phyloP scores from a whole-genome alignment of 345 rosid genomes.

The Rhodamnia argentea region DNA sequence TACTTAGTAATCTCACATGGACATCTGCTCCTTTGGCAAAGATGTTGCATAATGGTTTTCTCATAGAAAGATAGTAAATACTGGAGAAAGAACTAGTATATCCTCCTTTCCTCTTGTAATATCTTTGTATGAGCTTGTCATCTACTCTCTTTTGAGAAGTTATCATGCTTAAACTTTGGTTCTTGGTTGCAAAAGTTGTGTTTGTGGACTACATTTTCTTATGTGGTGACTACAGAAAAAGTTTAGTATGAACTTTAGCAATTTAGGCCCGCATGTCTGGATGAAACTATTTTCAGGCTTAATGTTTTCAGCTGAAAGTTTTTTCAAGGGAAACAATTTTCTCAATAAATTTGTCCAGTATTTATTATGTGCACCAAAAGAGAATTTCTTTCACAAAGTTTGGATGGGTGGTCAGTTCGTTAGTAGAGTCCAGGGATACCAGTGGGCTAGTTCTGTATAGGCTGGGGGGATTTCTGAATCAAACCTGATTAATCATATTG shows the following conservation, averaged over 20 bases:
- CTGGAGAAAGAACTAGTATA: not conserved
- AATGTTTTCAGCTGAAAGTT: not conserved
- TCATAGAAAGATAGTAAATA: not conserved
- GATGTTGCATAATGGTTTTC: not conserved
- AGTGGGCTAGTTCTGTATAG: not conserved
- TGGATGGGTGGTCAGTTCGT: not conserved
- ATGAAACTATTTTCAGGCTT: not conserved
- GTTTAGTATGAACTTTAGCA: not conserved
- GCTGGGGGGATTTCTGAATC: not conserved
- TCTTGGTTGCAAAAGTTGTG: not conserved
- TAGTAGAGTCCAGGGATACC: not conserved
- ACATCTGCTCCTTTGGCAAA: not conserved
- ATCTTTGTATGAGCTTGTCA: not conserved
- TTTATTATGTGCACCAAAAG: not conserved
- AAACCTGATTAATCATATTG: not conserved
- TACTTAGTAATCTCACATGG: not conserved
- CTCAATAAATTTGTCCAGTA: not conserved
- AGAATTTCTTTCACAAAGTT: not conserved
- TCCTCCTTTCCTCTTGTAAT: not conserved
- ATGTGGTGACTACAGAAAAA: not conserved
- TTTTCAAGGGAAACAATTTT: not conserved
- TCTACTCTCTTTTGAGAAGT: not conserved
- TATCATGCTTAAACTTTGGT: not conserved
- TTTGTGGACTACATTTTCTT: not conserved
- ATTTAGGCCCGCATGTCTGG: not conserved